Percentiles rank a stretch among this genome's conserved stretches.
These are phyloP conservation scores for Leccinum pellstonianum DNA, from an alignment of 768 basidiomycete species.

Conservation along the genomic window DNA sequence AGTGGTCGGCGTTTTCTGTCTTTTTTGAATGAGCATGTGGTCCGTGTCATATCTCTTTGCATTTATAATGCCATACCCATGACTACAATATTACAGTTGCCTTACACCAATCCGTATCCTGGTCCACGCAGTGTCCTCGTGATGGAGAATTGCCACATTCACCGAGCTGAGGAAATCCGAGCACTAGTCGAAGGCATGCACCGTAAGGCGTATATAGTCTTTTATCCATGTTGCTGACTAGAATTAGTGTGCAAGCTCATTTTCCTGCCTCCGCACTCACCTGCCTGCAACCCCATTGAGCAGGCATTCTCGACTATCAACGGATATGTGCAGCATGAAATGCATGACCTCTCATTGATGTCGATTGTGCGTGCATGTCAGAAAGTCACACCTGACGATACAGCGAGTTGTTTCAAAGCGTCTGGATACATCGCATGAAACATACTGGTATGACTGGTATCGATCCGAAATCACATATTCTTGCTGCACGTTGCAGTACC, in stretches of 20 bases:
- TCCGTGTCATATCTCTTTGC: not conserved
- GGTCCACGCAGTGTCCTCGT: too few relatives aligned
- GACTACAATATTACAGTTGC: not conserved
- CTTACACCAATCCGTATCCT: not conserved
- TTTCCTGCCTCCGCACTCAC: not conserved
- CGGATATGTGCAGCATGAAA: not conserved
- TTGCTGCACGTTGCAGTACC: too few relatives aligned
- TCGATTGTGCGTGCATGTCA: not conserved
- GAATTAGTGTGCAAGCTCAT: not conserved
- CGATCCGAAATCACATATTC: too few relatives aligned
- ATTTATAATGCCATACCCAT: not conserved
- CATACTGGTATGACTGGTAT: too few relatives aligned
- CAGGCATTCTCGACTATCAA: not conserved
- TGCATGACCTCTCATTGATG: not conserved
- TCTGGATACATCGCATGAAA: constrained; percentile 48
- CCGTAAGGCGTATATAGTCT: not conserved
- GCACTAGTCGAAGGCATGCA: not conserved
- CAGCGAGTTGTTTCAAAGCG: too few relatives aligned
- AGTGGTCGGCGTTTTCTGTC: not conserved
- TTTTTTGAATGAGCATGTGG: not conserved
- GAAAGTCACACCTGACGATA: too few relatives aligned
- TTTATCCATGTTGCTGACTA: not conserved
- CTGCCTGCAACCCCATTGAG: not conserved
- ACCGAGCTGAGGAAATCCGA: not conserved
- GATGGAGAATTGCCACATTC: too few relatives aligned